These are phyloP conservation scores for Anisodus tanguticus DNA, from an alignment of 257 asterid genomes.

Conservation along the genomic window DNA sequence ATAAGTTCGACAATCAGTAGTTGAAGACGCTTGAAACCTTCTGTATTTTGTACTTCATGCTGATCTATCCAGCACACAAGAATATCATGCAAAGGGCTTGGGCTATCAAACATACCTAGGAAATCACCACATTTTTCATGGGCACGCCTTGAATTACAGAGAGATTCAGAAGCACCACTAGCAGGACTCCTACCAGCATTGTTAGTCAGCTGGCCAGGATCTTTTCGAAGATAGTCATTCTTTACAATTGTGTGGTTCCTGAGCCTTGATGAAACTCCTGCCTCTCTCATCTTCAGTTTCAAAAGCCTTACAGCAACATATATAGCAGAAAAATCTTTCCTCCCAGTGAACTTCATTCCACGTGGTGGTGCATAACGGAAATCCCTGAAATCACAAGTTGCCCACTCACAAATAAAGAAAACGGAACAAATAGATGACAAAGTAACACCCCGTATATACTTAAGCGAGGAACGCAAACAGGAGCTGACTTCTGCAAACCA, in stretches of 20 bases:
- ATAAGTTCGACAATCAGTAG: constrained; percentile 78
- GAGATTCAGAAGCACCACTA: constrained; percentile 36
- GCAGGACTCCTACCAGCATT: constrained; percentile 29
- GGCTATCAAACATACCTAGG: constrained; percentile 68
- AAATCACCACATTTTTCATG: constrained; percentile 46
- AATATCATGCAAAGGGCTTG: constrained; percentile 85
- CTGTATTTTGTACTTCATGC: constrained; percentile 83
- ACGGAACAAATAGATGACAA: constrained; percentile 72
- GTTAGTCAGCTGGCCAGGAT: constrained; percentile 37
- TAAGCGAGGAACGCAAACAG: constrained; percentile 72
- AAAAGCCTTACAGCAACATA: constrained; percentile 80
- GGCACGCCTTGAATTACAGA: constrained; percentile 40
- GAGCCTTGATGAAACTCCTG: constrained; percentile 41
- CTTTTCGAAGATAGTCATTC: constrained; percentile 36
- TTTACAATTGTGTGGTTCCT: constrained; percentile 31
- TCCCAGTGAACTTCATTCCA: constrained; percentile 82
- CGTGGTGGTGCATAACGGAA: constrained; percentile 68
- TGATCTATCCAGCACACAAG: constrained; percentile 98
- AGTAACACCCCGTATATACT: constrained; percentile 64
- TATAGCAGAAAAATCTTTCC: constrained; percentile 81
- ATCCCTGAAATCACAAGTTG: constrained; percentile 91
- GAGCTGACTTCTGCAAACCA: constrained; percentile 88
- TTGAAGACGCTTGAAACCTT: constrained; percentile 81
- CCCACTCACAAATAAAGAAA: constrained; percentile 97
- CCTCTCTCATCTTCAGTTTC: constrained; percentile 70